Evolutionary conservation across 2,329 filamentous ascomycete genomes (phyloP).

Genomic region (Tympanopsis confertula): DNA sequence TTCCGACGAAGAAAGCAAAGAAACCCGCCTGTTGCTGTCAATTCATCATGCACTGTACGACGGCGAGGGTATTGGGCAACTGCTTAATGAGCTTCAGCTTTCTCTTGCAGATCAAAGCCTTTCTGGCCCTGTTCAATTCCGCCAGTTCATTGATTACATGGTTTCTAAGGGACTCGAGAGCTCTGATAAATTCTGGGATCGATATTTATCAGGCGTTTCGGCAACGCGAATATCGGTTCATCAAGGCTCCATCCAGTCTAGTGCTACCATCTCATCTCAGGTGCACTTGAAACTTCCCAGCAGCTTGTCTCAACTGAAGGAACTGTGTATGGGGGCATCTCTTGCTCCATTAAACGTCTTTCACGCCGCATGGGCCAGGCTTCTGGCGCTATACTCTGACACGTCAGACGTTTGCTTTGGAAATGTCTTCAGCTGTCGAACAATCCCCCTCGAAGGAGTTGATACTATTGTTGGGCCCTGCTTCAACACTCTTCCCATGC

Average conservation of each 20-base stretch:
- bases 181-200: conserved; percentile 55
- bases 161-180: conserved; percentile 30
- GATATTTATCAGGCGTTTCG: conserved; percentile 38
- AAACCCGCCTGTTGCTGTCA: conserved; percentile 17
- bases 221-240: conserved; percentile 11
- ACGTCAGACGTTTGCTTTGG: conserved; percentile 70
- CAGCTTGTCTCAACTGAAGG: too few relatives aligned
- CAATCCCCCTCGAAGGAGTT: conserved; percentile 50
- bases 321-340: too few relatives aligned
- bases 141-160: conserved; percentile 51
- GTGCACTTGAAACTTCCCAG: too few relatives aligned
- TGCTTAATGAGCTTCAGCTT: conserved; percentile 61
- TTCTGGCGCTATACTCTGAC: conserved; percentile 44
- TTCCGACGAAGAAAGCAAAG: conserved; percentile 10
- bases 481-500: conserved; percentile 77
- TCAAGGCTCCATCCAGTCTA: conserved; percentile 8
- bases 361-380: conserved; percentile 62
- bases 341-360: too few relatives aligned
- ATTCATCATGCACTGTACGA: conserved; percentile 24
- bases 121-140: conserved; percentile 39
- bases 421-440: conserved; percentile 71
- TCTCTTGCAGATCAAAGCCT: conserved; percentile 36
- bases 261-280: too few relatives aligned
- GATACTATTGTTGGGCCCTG: conserved; percentile 74
- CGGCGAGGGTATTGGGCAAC: conserved; percentile 45